Conservation (phyloP, 768 basidiomycete genomes). For the Leccinum uliginosum region DNA sequence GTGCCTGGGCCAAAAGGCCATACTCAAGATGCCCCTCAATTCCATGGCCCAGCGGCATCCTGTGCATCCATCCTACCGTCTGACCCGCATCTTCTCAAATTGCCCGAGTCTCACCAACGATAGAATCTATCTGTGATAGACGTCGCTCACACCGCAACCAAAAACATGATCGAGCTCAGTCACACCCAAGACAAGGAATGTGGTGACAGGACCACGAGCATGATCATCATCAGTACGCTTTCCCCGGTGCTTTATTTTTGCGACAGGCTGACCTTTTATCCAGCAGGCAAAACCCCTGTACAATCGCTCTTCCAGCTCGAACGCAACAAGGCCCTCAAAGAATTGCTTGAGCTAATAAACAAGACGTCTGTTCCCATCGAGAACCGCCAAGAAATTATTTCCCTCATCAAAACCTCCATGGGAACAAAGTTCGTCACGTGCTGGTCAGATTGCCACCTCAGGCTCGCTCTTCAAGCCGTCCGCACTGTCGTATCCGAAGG, state of each 20-base stretch:
- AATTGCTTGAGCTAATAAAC: slow-evolving; percentile 84
- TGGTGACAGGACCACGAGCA: slow-evolving; percentile 96
- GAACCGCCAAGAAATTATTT: slow-evolving; percentile 80
- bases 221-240: slow-evolving; percentile 86
- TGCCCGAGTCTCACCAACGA: slow-evolving; percentile 83
- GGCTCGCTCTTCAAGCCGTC: slow-evolving; percentile 88
- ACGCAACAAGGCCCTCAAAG: slow-evolving; percentile 92
- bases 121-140: slow-evolving; percentile 97
- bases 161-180: slow-evolving; percentile 99
- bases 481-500: slow-evolving; percentile 80
- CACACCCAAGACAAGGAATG: slow-evolving; percentile 99
- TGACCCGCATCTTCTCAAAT: not conserved
- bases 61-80: slow-evolving; percentile 47
- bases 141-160: slow-evolving; percentile 97
- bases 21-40: slow-evolving; percentile 99
- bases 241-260: not conserved
- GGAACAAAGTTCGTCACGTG: slow-evolving; percentile 96
- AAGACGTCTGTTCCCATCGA: slow-evolving; percentile 89
- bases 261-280: not conserved
- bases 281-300: slow-evolving; percentile 94
- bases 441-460: slow-evolving; percentile 96
- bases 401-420: slow-evolving; percentile 96
- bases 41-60: slow-evolving; percentile 99
- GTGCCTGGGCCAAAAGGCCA: slow-evolving; percentile 94
- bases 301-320: slow-evolving; percentile 91